Base-by-base conservation (phyloP, 2,329 filamentous ascomycete genomes). In the Penicillium sp. region DNA sequence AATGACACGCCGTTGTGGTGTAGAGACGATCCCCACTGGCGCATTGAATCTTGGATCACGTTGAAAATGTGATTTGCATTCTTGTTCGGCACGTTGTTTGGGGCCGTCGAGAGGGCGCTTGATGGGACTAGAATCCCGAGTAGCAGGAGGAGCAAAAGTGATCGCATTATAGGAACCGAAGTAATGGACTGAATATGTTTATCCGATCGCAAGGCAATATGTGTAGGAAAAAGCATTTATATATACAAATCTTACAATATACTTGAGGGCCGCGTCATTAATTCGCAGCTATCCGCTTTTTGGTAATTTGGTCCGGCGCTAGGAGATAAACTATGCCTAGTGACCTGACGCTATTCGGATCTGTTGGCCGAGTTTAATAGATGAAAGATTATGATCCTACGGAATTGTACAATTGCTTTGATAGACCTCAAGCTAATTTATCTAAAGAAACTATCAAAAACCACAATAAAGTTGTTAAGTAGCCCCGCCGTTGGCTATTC, bases 1-100 rank as follows among this genome's bases (percentile, higher is more conserved):
- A 88, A 80, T 1, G 85, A 84, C 79, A 91, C 86, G 53, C 89
- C 89, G 68, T 91, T 91, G 71, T 91, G 88, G 56, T 89, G 81
- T 3, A 89, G 68, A 0, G 87, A 86, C 0, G 86, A 89, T 1
- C 87, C 88, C 83, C 86, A 91, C 76, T 91, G 87, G 35, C 88
- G 80, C 77, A 88, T 85, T 0, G 87, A 87, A 10, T 85, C 85
- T 61, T 90, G 85, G 17, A 91, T 77, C 16, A 86, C 80, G 66
- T 91, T 91, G 80, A 91, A 91, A 53, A 91, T 83, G 58, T 83
- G 80, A 61, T 84, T 81, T 8, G 83, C 84, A 69, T 88, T 86
- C 11, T 53, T 56, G 17, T 50, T 38, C 5, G 45, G 36, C n/a
- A 9, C 25, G 33, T 40, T 53, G 14, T 25, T 38, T 25, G 25